Base-by-base conservation (phyloP, 73 alveolate genomes). In the Breviolum minutum region DNA sequence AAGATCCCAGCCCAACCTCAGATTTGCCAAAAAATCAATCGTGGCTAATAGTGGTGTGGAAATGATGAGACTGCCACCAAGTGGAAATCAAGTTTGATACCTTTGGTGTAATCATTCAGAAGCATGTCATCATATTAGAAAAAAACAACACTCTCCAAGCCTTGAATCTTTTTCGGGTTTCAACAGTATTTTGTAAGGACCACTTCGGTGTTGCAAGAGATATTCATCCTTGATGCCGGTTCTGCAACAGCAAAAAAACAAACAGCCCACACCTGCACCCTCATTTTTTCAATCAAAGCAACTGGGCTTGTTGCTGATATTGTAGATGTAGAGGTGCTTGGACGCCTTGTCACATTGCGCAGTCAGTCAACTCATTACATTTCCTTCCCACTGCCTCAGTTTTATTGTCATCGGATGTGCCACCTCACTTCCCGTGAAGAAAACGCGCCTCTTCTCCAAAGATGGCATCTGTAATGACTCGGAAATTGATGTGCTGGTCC, bases 401-500 rank as follows among this genome's bases (percentile, higher is more conserved):
- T 40, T 40, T 40, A 3, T 40, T 40, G 54, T 40, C 54, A 0
- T 40, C 5, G 54, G 54, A 0, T 2, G 54, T 40, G 54, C 54
- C 54, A 40, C 54, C 54, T 40, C 54, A 40, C 54, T 40, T 40
- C 54, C 54, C n/a, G n/a, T n/a, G n/a, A 40, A 40, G 3, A 40
- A 40, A 66, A 27, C 13, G 6, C 24, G 98, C 98, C 98, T 81
- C 98, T 8, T 80, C 69, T 32, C 98, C 98, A 68, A 92, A 76
- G 16, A 92, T 63, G 60, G 90, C 89, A 26, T 92, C 98, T 14
- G 79, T 16, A n/a, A 92, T 81, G 22, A 92, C 81, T 8, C 98
- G 98, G 66, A 92, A 60, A 80, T 92, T 76, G 90, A 92, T 92
- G 90, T 92, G 98, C 80, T 92, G 98, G 63, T 92, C 97, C 74